phyloP scores from a whole-genome alignment of 2,329 filamentous ascomycete species.

The Aurifilum marmelostoma region DNA sequence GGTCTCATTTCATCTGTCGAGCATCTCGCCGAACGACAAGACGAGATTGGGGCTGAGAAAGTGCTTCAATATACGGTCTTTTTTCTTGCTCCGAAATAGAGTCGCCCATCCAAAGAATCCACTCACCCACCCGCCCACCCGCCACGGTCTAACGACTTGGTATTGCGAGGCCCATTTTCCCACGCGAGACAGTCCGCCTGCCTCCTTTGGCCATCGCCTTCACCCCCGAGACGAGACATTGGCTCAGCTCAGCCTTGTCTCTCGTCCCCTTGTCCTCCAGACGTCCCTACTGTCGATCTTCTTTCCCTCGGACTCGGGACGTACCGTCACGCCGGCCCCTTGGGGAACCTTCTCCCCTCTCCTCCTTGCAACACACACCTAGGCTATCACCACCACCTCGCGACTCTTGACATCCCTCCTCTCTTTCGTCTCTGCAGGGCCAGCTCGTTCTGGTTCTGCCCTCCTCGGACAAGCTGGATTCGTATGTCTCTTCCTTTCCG shows the following conservation, averaged over 20 bases:
- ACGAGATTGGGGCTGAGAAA: background rate
- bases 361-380: constrained; percentile 10
- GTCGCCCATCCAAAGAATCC: background rate
- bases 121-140: too few species aligned
- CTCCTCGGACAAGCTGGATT: constrained; percentile 29
- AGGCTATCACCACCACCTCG: background rate
- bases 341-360: background rate
- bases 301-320: background rate
- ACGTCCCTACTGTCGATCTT: constrained; percentile 13
- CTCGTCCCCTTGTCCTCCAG: background rate
- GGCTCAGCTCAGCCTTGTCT: constrained; percentile 14
- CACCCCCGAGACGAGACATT: constrained; percentile 18
- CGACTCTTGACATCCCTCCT: background rate
- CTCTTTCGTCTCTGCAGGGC: constrained; percentile 22
- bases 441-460: constrained; percentile 26
- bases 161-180: background rate
- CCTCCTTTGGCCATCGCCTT: constrained; percentile 4
- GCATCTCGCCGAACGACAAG: background rate
- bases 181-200: background rate
- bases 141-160: background rate
- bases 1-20: constrained; percentile 12
- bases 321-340: constrained; percentile 9
- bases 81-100: background rate
- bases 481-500: constrained; percentile 24
- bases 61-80: background rate